Evolutionary conservation across 768 basidiomycete genomes (phyloP), one percentile per base, ranked within the genome.

Genomic region (Omphalotus guepiniiformis): DNA sequence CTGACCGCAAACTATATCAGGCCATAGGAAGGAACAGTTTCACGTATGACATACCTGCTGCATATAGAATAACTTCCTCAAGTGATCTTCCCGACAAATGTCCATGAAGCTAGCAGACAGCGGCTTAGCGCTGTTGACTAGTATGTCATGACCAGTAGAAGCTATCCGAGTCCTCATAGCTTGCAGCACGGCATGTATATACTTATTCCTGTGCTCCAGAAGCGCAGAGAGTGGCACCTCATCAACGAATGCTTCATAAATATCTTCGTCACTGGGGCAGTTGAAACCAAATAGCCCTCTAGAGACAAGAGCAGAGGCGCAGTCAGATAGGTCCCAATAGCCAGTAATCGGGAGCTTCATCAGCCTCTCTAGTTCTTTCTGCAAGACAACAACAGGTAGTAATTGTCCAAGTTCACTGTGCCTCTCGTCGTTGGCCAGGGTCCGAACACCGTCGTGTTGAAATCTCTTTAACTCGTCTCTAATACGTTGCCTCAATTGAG

Each of bases 61-160:
- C 70, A 77, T 75, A 53, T 73, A 76, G 53, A 78, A 74, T 2
- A 78, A 58, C 52, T 76, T 77, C n/a, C 75, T 65, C 27, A 78
- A 54, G 22, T 68, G 63, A 3, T 65, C 62, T 21, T 60, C 35
- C 16, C 46, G 59, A 53, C 75, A 77, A 15, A 78, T 56, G 52
- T 77, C 75, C 71, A 76, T 69, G 52, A 75, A 75, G 25, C 65
- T 60, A 0, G 69, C 61, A 1, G 67, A 63, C 2, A 77, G 53
- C 11, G 59, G 49, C 41, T 67, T 66, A 5, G 71, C 74, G 22
- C 68, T 62, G 52, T 77, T 76, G 30, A 78, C 66, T 1, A 76
- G 62, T 25, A 76, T 53, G 4, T 62, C 53, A 19, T 52, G 52
- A 16, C 56, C 61, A 23, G 42, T 39, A 7, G 51, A 42, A n/a